Base-by-base conservation (phyloP, 352 stramenopile species). In the Globisporangium echinulatum region DNA sequence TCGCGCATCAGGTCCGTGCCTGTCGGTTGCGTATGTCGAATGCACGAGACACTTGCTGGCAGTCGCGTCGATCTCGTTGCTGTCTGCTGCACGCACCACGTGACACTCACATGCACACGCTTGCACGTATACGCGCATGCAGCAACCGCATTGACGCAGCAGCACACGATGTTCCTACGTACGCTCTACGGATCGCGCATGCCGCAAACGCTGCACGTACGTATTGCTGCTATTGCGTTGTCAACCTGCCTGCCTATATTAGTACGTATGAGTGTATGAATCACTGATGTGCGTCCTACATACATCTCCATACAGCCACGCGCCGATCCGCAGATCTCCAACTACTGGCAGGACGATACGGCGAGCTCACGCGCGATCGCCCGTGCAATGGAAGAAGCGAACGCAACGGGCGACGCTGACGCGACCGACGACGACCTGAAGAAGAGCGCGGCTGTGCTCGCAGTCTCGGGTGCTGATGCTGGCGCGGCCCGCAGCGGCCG, bases 301-400 rank as follows among this genome's bases (percentile, higher is more conserved):
- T 19, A 14, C 48, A 15, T 17, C 15, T 15, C 7, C 5, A 5
- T 33, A 17, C 49, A 93, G 84, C 84, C 84, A 13, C 84, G 79
- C 33, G 61, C 80, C 2, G 77, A 93, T 61, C 75, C 79, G 3
- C 67, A 90, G 52, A 67, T 74, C 25, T 88, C 81, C 7, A 87
- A 67, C 42, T 91, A 93, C 68, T 93, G 84, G 84, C 70, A 79
- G 36, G 81, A 91, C 52, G 84, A 93, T 64, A 93, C 84, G 11
- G 65, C 76, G 39, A 88, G 72, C 43, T 73, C 83, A 9, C 72
- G 64, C 8, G 83, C 86, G 58, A 79, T 93, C 15, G 79, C 76
- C 42, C 74, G 75, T 7, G 67, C 74, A 8, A 88, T 93, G 72
- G 72, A 64, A 25, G 84, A 93, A 59, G 63, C 70, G 15, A 77